phyloP scores from a whole-genome alignment of 2,329 filamentous ascomycete genomes.

The Fusarium aywerte region DNA sequence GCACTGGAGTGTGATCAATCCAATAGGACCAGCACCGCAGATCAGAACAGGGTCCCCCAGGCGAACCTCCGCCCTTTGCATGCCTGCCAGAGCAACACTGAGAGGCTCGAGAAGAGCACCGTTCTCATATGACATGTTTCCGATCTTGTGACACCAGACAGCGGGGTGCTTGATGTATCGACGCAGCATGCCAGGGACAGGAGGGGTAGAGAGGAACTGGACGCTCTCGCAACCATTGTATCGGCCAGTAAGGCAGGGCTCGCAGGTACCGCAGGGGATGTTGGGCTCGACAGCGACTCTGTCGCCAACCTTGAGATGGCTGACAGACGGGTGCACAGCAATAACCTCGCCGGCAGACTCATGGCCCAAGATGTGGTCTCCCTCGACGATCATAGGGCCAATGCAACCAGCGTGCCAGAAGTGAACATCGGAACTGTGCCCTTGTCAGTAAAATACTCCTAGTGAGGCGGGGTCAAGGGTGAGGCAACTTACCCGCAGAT shows the following conservation, averaged over 20 bases:
- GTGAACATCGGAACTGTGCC: slow-evolving; percentile 84
- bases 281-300: slow-evolving; percentile 95
- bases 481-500: slow-evolving; percentile 80
- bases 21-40: slow-evolving; percentile 94
- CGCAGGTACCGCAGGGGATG: slow-evolving; percentile 89
- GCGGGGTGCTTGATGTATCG: slow-evolving; percentile 96
- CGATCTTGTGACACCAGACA: slow-evolving; percentile 96
- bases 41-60: slow-evolving; percentile 90
- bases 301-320: slow-evolving; percentile 81
- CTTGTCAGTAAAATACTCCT: slow-evolving; percentile 26
- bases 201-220: slow-evolving; percentile 89
- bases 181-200: slow-evolving; percentile 85
- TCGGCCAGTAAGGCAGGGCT: slow-evolving; percentile 88
- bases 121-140: slow-evolving; percentile 89
- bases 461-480: slow-evolving; percentile 6
- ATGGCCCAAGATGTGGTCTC: slow-evolving; percentile 92
- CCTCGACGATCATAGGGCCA: slow-evolving; percentile 92
- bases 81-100: slow-evolving; percentile 85
- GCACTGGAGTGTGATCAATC: slow-evolving; percentile 87
- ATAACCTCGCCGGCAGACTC: slow-evolving; percentile 89
- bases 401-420: slow-evolving; percentile 98
- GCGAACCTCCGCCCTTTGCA: slow-evolving; percentile 82
- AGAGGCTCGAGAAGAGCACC: slow-evolving; percentile 92
- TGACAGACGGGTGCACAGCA: slow-evolving; percentile 84
- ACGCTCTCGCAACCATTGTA: slow-evolving; percentile 95